Percentiles rank a stretch among this genome's conserved stretches.
phyloP scores from a whole-genome alignment of 306 rosid genomes.

The Vigna angularis region DNA sequence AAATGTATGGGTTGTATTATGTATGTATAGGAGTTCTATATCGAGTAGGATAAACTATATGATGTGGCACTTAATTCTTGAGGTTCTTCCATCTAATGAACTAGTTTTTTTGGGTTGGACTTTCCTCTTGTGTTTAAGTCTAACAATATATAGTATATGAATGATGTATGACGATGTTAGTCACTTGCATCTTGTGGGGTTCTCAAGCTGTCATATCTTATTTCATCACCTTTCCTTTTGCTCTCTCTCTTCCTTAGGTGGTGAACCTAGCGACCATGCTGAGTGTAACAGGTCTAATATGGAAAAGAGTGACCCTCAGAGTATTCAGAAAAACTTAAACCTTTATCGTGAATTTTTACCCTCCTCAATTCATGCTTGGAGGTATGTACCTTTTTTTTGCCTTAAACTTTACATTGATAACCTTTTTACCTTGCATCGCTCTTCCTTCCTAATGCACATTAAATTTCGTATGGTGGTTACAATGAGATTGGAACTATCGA shows the following conservation, averaged over 20 bases:
- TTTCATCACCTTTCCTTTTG: constrained; percentile 15
- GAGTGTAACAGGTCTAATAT: constrained; percentile 34
- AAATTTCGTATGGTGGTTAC: background rate
- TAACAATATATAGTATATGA: background rate
- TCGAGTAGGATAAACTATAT: too few relatives aligned
- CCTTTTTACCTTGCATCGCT: background rate
- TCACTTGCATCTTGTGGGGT: constrained; percentile 15
- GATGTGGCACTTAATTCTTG: too few relatives aligned
- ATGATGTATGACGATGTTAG: background rate
- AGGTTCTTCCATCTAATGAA: too few relatives aligned
- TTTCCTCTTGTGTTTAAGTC: too few relatives aligned
- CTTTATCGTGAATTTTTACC: constrained; percentile 50
- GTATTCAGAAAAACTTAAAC: constrained; percentile 34
- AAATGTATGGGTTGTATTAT: background rate
- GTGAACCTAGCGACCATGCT: constrained; percentile 25
- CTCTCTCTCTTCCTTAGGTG: constrained; percentile 43
- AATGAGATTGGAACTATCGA: background rate
- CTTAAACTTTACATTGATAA: too few relatives aligned
- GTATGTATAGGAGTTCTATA: too few relatives aligned
- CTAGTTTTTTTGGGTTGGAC: too few relatives aligned
- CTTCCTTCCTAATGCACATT: background rate
- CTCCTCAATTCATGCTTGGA: constrained; percentile 61
- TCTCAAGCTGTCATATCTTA: constrained; percentile 23
- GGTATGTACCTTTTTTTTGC: constrained; percentile 49
- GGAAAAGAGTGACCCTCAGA: constrained; percentile 43